Evolutionary conservation across 306 rosid species (phyloP), one percentile per base, ranked within the genome.

Genomic region (Abrus pulchellus): DNA sequence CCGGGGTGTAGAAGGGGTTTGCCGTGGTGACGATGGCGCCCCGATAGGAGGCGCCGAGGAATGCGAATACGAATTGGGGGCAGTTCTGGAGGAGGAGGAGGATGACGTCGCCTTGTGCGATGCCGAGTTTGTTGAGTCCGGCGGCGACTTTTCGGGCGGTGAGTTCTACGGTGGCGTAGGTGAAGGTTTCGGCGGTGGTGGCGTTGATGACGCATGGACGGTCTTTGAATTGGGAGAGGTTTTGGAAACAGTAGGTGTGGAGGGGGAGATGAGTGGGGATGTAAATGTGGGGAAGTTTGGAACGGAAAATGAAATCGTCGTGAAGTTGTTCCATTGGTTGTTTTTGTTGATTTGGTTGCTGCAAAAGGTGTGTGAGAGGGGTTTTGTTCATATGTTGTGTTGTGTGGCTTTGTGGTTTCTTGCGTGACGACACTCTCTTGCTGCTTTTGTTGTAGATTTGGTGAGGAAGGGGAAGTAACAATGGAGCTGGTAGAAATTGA

Each of bases 71-170:
- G 60, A 92, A 92, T 14, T 94, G 87, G 0, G 91, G 91, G 43
- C 92, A 83, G 87, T 94, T 94, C 9, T 86, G 97, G 77, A 94
- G 94, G n/a, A 92, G 80, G 43, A 94, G 83, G 91, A 94, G 86
- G 95, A 94, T 86, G 28, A 92, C 97, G 14, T 94, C 91, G 3
- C 85, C 85, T 27, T 92, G 87, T 7, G 65, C 4, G 73, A 94
- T 68, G 12, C 91, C 95, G 4, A 90, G n/a, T 5, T 81, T 82
- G 82, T 82, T 63, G 57, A 94, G 84, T 0, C 97, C 98, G 1
- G 94, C 75, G 3, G 93, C 93, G 0, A 94, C 90, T 38, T 59
- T 82, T 6, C 90, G 85, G 0, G 93, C 6, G 0, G 85, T 79
- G 72, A 79, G 88, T 12, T 94, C 82, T 36, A 91, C 94, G 1